Evolutionary conservation across 2,329 filamentous ascomycete genomes (phyloP).

Genomic region (Colletotrichum higginsianum): DNA sequence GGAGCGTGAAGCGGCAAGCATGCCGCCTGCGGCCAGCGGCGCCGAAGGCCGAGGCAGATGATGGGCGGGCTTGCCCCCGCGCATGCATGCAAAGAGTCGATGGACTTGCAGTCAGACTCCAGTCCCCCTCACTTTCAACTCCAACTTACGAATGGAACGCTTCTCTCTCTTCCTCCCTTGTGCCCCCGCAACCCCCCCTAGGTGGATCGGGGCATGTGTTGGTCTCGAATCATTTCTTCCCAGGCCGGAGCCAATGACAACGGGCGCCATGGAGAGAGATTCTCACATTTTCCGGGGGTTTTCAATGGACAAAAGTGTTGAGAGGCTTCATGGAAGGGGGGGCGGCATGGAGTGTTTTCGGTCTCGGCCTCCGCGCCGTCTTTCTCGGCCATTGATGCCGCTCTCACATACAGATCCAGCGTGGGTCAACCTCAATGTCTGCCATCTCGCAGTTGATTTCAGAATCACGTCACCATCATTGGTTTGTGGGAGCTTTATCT

Average conservation of each 20-base stretch:
- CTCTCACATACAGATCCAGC: not conserved
- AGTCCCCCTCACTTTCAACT: not conserved
- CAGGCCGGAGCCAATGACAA: slow-evolving; percentile 8
- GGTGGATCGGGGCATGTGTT: slow-evolving; percentile 4
- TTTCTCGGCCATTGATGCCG: slow-evolving; percentile 8
- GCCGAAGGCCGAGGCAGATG: slow-evolving; percentile 20
- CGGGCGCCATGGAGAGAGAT: not conserved
- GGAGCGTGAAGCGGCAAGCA: not conserved
- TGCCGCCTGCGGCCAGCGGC: slow-evolving; percentile 12
- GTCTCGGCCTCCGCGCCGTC: slow-evolving; percentile 26
- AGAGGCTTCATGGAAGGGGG: not conserved
- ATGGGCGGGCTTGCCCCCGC: not conserved
- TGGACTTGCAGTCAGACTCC: not conserved
- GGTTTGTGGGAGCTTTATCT: not conserved
- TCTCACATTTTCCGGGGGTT: slow-evolving; percentile 9
- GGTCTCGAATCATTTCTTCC: not conserved
- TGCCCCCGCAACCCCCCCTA: not conserved
- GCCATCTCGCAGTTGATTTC: too few species aligned
- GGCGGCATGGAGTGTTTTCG: slow-evolving; percentile 10
- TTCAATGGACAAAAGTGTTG: slow-evolving; percentile 17
- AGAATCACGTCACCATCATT: not conserved
- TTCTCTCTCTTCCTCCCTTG: too few species aligned
- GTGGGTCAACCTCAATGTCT: too few species aligned
- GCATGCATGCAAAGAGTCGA: not conserved
- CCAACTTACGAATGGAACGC: not conserved